Conservation (phyloP, 257 asterid species). For the Solanum sitiens region DNA sequence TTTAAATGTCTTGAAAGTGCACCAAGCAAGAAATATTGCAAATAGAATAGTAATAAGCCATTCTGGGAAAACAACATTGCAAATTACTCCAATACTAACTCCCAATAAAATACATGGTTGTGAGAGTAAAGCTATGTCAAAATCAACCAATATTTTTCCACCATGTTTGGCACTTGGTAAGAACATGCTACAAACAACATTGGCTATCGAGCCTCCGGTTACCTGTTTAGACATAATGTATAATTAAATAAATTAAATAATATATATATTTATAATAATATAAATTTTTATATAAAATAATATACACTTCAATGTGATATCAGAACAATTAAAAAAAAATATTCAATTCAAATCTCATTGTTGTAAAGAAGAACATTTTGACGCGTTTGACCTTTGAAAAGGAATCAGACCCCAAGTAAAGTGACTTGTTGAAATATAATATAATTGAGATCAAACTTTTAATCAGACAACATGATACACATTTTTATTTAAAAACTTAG, state of each 20-base stretch:
- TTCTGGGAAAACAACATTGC: conserved; percentile 58
- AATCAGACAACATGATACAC: neutral
- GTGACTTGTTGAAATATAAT: neutral
- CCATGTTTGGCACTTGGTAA: conserved; percentile 4
- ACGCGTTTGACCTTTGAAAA: neutral
- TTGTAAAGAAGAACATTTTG: neutral
- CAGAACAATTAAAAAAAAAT: neutral
- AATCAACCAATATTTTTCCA: conserved; percentile 38
- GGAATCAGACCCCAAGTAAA: neutral
- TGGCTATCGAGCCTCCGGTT: conserved; percentile 68
- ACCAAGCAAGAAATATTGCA: conserved; percentile 53
- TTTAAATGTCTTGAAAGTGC: conserved; percentile 56
- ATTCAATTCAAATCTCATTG: neutral
- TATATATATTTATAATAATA: neutral
- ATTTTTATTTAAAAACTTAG: neutral
- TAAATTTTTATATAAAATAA: neutral
- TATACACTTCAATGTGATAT: neutral
- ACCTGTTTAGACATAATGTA: neutral
- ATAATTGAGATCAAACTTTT: neutral
- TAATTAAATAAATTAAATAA: neutral
- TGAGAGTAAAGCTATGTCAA: conserved; percentile 60
- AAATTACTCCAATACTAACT: conserved; percentile 68
- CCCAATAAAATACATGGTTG: conserved; percentile 85
- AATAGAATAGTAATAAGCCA: conserved; percentile 59
- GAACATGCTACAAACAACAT: conserved; percentile 30